Evolutionary conservation across 345 rosid species (phyloP).

Genomic region (Eucalyptus decipiens): DNA sequence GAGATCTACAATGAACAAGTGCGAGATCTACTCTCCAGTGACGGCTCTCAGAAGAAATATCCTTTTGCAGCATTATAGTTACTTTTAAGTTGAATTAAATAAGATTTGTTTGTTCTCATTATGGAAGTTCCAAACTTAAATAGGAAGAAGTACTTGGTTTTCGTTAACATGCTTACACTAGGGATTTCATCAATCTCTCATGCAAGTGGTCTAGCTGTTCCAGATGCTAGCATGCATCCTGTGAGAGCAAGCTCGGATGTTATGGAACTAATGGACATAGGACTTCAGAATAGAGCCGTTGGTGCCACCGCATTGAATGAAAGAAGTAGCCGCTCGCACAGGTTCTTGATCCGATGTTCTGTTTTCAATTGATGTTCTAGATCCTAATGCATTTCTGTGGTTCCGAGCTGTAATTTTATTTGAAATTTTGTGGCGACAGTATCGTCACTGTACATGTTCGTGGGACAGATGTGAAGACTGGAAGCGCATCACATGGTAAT

Average conservation of each 20-base stretch:
- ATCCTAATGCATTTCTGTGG: neutral
- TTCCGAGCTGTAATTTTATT: neutral
- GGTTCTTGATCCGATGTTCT: constrained; percentile 14
- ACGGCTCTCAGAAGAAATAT: constrained; percentile 67
- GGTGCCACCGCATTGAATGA: constrained; percentile 81
- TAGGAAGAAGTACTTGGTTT: constrained; percentile 1
- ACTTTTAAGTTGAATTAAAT: neutral
- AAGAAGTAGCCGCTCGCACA: constrained; percentile 96
- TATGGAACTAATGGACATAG: constrained; percentile 56
- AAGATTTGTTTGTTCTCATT: neutral
- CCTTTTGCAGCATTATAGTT: constrained; percentile 23
- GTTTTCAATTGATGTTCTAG: neutral
- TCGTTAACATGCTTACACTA: constrained; percentile 69
- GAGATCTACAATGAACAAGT: constrained; percentile 96
- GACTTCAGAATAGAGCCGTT: constrained; percentile 64
- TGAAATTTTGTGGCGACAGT: constrained; percentile 22
- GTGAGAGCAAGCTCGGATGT: constrained; percentile 73
- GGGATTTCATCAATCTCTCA: constrained; percentile 48
- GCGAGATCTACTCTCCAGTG: constrained; percentile 51
- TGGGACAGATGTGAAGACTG: constrained; percentile 60
- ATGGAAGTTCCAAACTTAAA: neutral
- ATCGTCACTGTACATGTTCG: constrained; percentile 78
- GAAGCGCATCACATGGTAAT: constrained; percentile 43
- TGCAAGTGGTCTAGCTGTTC: constrained; percentile 72
- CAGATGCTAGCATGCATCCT: constrained; percentile 79